phyloP scores from a whole-genome alignment of 495 filamentous ascomycete species.

The Friedmanniomyces endolithicus region DNA sequence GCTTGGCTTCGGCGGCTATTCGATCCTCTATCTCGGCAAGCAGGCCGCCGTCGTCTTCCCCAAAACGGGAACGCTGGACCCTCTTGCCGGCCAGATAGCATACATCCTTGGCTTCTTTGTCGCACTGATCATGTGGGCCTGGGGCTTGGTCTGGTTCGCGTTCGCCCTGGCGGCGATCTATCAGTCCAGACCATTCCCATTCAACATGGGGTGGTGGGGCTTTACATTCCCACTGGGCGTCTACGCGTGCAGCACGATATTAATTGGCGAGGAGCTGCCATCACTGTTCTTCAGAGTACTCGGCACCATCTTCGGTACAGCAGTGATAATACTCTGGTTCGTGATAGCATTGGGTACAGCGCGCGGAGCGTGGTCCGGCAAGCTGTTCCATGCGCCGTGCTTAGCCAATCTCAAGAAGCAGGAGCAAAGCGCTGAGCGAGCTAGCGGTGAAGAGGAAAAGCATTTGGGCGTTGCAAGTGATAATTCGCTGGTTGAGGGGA shows the following conservation, averaged over 20 bases:
- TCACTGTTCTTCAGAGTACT: slow-evolving; percentile 29
- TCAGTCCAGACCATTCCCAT: slow-evolving; percentile 23
- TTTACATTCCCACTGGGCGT: slow-evolving; percentile 32
- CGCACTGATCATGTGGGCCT: slow-evolving; percentile 48
- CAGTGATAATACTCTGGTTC: slow-evolving; percentile 30
- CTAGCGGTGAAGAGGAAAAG: slow-evolving; percentile 17
- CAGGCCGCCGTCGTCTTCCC: slow-evolving; percentile 41
- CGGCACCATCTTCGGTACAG: slow-evolving; percentile 26
- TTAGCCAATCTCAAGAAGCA: slow-evolving; percentile 25
- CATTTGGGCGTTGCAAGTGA: background rate
- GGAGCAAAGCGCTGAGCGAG: background rate
- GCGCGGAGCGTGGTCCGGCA: slow-evolving; percentile 24
- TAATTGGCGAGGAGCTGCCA: slow-evolving; percentile 28
- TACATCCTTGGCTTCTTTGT: slow-evolving; percentile 44
- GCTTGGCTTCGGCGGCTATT: slow-evolving; percentile 48
- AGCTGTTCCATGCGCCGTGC: slow-evolving; percentile 29
- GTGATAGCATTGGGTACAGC: slow-evolving; percentile 25
- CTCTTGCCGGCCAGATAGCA: slow-evolving; percentile 38
- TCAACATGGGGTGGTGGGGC: slow-evolving; percentile 34
- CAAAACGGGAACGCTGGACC: slow-evolving; percentile 36
- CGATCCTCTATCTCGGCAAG: slow-evolving; percentile 45
- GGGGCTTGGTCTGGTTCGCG: slow-evolving; percentile 49
- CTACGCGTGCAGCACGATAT: slow-evolving; percentile 26
- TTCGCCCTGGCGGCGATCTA: slow-evolving; percentile 39
- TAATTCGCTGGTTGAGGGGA: background rate